Percentiles rank a stretch among this genome's conserved stretches.
Conservation (phyloP, 2,329 filamentous ascomycete species). For the Penicillium sp. region DNA sequence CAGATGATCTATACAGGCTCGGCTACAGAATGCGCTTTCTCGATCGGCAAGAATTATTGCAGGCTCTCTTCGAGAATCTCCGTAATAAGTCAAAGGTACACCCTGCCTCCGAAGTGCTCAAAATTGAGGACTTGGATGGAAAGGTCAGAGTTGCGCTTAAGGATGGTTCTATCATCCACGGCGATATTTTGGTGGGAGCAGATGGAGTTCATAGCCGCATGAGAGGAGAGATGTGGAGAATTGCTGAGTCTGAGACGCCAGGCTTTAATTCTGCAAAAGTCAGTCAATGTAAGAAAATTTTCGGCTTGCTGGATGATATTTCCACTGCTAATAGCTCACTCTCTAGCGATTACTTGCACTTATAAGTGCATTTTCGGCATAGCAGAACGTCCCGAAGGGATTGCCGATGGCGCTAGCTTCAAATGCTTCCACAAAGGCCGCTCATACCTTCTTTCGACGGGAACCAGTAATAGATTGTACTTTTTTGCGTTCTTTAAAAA, state of each 20-base stretch:
- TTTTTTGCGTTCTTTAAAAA: constrained; percentile 29
- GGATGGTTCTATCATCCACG: constrained; percentile 39
- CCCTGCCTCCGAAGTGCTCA: constrained; percentile 28
- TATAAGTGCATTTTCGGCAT: constrained; percentile 30
- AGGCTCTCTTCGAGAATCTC: constrained; percentile 37
- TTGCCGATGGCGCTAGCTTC: constrained; percentile 7
- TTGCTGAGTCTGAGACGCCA: constrained; percentile 17
- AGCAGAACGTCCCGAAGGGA: constrained; percentile 11
- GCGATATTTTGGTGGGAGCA: constrained; percentile 47
- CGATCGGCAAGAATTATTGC: constrained; percentile 42
- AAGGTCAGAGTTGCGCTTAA: constrained; percentile 35
- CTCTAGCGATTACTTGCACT: constrained; percentile 20
- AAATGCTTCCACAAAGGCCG: constrained; percentile 16
- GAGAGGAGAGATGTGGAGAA: constrained; percentile 38
- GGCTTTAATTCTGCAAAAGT: constrained; percentile 5
- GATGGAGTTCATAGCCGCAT: constrained; percentile 50
- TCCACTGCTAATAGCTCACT: neutral
- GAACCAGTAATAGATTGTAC: constrained; percentile 12
- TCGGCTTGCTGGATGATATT: too few relatives aligned
- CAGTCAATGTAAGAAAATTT: constrained; percentile 4
- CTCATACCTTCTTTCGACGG: constrained; percentile 19
- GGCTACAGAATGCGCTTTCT: constrained; percentile 29
- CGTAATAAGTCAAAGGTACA: constrained; percentile 34
- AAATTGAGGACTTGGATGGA: constrained; percentile 15
- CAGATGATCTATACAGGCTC: neutral